Conservation (phyloP, 148 eudicot genomes). For the Rhododendron ferrugineum region DNA sequence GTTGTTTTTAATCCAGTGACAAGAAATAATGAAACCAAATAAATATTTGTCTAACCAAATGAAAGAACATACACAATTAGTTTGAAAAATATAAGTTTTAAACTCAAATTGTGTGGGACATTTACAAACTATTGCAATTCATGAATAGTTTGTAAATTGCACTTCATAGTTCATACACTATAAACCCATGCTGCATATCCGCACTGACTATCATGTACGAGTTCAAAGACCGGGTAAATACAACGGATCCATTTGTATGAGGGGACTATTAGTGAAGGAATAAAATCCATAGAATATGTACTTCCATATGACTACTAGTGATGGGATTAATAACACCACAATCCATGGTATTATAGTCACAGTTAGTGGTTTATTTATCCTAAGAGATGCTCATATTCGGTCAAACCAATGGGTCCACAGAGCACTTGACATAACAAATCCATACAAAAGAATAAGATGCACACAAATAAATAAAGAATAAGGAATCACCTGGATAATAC, state of each 20-base stretch:
- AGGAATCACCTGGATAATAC: constrained; percentile 65
- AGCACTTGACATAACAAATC: neutral
- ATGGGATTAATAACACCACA: neutral
- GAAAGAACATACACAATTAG: neutral
- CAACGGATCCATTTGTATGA: neutral
- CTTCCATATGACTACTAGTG: neutral
- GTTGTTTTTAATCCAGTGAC: no score
- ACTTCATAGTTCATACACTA: no score
- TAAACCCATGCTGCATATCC: neutral
- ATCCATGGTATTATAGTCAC: neutral
- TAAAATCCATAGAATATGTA: neutral
- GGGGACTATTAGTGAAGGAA: neutral
- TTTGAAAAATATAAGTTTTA: neutral
- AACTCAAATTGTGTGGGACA: neutral
- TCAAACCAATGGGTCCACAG: neutral
- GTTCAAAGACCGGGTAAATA: neutral
- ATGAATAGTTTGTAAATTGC: neutral
- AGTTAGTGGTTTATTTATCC: neutral
- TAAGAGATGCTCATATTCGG: neutral
- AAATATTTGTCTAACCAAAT: no score
- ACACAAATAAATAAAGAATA: neutral
- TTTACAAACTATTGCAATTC: neutral
- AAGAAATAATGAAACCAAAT: no score
- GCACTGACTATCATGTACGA: neutral
- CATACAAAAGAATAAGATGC: neutral